Percentiles rank a stretch among this genome's conserved stretches.
Evolutionary conservation across 164 flowering plant species (phyloP).

Genomic region (Houttuynia cordata): DNA sequence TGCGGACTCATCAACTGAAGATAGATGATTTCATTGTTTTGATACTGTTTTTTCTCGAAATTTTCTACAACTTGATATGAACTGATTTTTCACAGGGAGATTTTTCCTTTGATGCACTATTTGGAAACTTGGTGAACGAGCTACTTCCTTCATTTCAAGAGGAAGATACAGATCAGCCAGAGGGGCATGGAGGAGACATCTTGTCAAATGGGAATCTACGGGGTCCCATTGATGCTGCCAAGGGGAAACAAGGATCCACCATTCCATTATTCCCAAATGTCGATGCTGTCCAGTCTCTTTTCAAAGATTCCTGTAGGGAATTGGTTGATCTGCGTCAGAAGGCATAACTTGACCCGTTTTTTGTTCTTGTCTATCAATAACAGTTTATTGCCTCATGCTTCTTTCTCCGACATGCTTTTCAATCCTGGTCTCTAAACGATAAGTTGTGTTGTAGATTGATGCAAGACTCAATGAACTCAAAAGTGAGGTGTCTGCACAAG

Average conservation of each 20-base stretch:
- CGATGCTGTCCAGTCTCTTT: conserved; percentile 62
- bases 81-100: conserved; percentile 48
- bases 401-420: neutral
- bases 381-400: no score
- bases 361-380: no score
- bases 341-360: conserved; percentile 23
- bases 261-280: conserved; percentile 86
- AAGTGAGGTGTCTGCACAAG: conserved; percentile 85
- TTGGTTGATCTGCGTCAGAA: conserved; percentile 71
- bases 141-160: conserved; percentile 73
- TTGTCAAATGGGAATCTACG: conserved; percentile 60
- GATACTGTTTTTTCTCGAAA: neutral
- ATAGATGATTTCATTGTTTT: neutral
- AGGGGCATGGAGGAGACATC: conserved; percentile 36
- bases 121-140: conserved; percentile 85
- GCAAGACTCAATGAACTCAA: conserved; percentile 59
- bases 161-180: conserved; percentile 58
- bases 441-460: conserved; percentile 55
- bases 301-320: conserved; percentile 80
- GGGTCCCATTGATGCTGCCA: conserved; percentile 35
- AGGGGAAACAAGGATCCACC: conserved; percentile 34
- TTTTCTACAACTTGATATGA: neutral
- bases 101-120: conserved; percentile 94
- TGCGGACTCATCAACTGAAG: conserved; percentile 6
- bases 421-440: neutral